A percentile compares a stretch with the other conserved stretches of the same genome.
Conservation (phyloP, 805 yeast genomes). For the Pichia exigua region DNA sequence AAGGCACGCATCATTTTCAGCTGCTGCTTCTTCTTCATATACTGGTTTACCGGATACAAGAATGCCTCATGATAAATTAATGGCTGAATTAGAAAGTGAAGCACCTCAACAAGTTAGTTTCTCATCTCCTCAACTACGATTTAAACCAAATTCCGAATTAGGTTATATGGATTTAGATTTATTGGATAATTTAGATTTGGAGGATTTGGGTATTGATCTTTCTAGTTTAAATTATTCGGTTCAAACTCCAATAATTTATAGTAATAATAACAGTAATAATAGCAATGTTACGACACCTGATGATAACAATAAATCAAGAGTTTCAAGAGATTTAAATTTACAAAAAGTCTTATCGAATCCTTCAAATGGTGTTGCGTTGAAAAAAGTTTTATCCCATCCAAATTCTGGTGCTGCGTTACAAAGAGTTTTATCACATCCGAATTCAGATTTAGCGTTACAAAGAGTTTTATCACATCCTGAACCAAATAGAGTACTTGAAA, state of each 20-base stretch:
- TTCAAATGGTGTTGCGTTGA: slow-evolving; percentile 10
- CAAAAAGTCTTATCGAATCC: slow-evolving; percentile 14
- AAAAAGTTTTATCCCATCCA: slow-evolving; percentile 15
- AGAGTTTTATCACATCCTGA: slow-evolving; percentile 15
- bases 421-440: slow-evolving; percentile 14
- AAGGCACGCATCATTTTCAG: slow-evolving; percentile 57
- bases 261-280: neutral
- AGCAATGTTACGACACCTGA: neutral
- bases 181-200: slow-evolving; percentile 19
- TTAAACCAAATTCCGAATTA: slow-evolving; percentile 23
- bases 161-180: slow-evolving; percentile 28
- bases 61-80: slow-evolving; percentile 3
- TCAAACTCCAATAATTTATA: neutral
- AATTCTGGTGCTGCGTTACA: slow-evolving; percentile 12
- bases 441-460: slow-evolving; percentile 13
- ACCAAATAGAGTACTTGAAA: slow-evolving; percentile 10
- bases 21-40: slow-evolving; percentile 54
- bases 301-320: too few relatives aligned
- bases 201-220: slow-evolving; percentile 19
- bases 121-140: slow-evolving; percentile 62
- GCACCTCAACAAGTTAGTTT: slow-evolving; percentile 70
- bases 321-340: slow-evolving; percentile 6
- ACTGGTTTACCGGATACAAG: slow-evolving; percentile 30
- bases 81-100: slow-evolving; percentile 22
- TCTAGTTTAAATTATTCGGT: slow-evolving; percentile 3